phyloP scores from a whole-genome alignment of 805 yeast species.

The Metschnikowia cerradonensis region DNA sequence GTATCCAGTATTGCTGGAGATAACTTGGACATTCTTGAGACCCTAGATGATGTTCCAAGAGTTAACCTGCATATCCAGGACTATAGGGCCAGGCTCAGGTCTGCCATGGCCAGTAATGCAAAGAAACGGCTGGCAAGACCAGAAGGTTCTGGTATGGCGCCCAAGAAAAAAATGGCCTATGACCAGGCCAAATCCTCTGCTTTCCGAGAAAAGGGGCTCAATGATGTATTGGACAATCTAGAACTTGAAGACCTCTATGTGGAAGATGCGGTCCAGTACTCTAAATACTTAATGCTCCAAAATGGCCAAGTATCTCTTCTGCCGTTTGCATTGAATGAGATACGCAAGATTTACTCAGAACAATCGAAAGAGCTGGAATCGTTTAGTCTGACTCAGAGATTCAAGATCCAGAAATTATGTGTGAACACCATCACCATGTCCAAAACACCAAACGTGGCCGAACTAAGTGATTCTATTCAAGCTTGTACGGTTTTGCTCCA shows the following conservation, averaged over 20 bases:
- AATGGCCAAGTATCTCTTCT: neutral
- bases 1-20: conserved; percentile 8
- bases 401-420: conserved; percentile 25
- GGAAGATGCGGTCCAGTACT: neutral
- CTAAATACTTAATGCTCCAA: neutral
- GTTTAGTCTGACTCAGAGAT: conserved; percentile 15
- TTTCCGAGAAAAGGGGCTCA: neutral
- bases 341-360: neutral
- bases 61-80: conserved; percentile 4
- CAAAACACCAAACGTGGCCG: conserved; percentile 16
- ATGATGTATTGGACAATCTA: neutral
- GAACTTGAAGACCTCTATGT: neutral
- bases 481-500: conserved; percentile 38
- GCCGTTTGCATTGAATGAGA: conserved; percentile 6
- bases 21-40: conserved; percentile 15
- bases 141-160: neutral
- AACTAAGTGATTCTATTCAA: conserved; percentile 20
- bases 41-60: neutral
- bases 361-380: conserved; percentile 18
- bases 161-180: neutral
- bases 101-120: neutral
- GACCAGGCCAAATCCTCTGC: neutral
- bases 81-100: conserved; percentile 1
- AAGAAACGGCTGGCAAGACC: neutral
- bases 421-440: conserved; percentile 22